Percentiles rank a stretch among this genome's conserved stretches.
Conservation (phyloP, 169 alveolate species). For the Cardiosporidium cionae region DNA sequence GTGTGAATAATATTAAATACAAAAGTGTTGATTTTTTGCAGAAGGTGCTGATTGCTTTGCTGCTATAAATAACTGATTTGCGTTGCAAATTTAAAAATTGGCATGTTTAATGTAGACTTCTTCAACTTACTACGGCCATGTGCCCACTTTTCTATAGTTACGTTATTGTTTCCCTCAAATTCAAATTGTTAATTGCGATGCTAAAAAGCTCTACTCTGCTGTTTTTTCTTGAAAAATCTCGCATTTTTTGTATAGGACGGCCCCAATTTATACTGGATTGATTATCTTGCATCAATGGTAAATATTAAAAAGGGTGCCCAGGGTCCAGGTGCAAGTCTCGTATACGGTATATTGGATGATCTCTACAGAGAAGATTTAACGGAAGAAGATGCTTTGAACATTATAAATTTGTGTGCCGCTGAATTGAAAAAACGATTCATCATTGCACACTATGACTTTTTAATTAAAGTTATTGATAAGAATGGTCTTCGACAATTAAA, state of each 20-base stretch:
- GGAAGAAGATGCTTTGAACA: conserved; percentile 68
- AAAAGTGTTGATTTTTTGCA: not conserved
- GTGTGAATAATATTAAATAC: not conserved
- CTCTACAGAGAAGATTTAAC: conserved; percentile 66
- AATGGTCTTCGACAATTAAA: conserved; percentile 46
- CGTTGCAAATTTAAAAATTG: too few relatives aligned
- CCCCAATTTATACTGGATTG: conserved; percentile 79
- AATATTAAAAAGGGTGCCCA: conserved; percentile 76
- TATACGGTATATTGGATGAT: conserved; percentile 75
- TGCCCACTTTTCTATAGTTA: too few relatives aligned
- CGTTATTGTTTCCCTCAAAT: too few relatives aligned
- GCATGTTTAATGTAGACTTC: too few relatives aligned
- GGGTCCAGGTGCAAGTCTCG: conserved; percentile 80
- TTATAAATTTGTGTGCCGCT: conserved; percentile 65
- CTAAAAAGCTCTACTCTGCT: too few relatives aligned
- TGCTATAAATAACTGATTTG: too few relatives aligned
- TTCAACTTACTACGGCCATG: too few relatives aligned
- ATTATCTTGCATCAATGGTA: conserved; percentile 73
- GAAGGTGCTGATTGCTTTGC: not conserved
- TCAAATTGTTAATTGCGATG: too few relatives aligned
- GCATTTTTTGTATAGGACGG: conserved; percentile 55
- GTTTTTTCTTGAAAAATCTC: too few relatives aligned
- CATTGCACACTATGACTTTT: conserved; percentile 61
- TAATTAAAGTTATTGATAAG: conserved; percentile 43
- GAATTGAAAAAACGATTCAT: conserved; percentile 77